These are phyloP conservation scores for Aureobasidium uvarum DNA, from an alignment of 2,329 filamentous ascomycete species.

Conservation along the genomic window DNA sequence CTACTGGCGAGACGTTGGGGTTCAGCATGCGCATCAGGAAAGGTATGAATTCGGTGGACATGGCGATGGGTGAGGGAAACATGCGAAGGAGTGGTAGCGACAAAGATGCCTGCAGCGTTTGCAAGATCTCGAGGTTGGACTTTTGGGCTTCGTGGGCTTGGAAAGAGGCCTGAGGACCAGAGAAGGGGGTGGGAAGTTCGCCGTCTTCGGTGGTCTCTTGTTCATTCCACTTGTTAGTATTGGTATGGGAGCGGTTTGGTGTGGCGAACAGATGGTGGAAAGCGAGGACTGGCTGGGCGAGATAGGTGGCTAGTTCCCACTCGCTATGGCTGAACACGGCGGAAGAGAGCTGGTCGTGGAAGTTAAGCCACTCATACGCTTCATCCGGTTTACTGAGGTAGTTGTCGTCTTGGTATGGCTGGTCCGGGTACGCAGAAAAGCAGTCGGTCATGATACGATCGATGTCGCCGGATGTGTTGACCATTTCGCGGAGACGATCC, in stretches of 20 bases:
- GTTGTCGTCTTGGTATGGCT: conserved; percentile 89
- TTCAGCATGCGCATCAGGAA: conserved; percentile 80
- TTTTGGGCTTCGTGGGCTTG: conserved; percentile 77
- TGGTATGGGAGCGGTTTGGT: conserved; percentile 52
- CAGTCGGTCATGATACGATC: conserved; percentile 79
- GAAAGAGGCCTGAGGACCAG: conserved; percentile 78
- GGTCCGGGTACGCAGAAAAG: conserved; percentile 80
- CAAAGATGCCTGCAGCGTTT: conserved; percentile 69
- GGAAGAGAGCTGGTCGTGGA: conserved; percentile 80
- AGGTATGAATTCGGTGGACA: conserved; percentile 80
- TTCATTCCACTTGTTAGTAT: conserved; percentile 41
- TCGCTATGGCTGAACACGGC: conserved; percentile 81
- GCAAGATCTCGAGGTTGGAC: conserved; percentile 70
- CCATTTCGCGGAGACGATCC: conserved; percentile 69
- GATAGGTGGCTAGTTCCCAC: conserved; percentile 87
- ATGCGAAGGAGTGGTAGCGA: conserved; percentile 68
- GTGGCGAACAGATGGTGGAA: conserved; percentile 91
- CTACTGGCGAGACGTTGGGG: conserved; percentile 86
- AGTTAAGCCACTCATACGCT: conserved; percentile 93
- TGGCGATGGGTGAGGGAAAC: conserved; percentile 74
- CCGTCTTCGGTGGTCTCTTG: conserved; percentile 43
- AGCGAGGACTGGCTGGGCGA: conserved; percentile 80
- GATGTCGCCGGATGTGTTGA: conserved; percentile 74
- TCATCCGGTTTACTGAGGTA: conserved; percentile 82
- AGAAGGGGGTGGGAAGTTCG: conserved; percentile 61